These are phyloP conservation scores for Senecio squalidus DNA, from an alignment of 140 eudicot species.

Conservation along the genomic window DNA sequence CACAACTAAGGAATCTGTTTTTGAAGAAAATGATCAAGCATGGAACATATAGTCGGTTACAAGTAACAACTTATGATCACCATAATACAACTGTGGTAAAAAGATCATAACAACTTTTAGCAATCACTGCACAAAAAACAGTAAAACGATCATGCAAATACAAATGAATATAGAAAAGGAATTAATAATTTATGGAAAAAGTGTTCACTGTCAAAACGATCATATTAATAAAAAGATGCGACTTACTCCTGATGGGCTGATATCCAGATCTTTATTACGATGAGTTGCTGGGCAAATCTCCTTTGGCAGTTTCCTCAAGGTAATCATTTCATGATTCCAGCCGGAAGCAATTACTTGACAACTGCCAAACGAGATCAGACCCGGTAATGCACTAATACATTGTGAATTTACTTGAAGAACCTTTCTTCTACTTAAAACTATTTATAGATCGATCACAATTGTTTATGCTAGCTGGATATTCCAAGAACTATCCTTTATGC, in stretches of 20 bases:
- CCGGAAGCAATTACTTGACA: not conserved
- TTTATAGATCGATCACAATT: conserved; percentile 11
- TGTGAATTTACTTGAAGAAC: not conserved
- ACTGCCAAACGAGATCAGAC: conserved; percentile 16
- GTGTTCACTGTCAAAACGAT: too few relatives aligned
- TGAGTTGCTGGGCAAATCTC: conserved; percentile 27
- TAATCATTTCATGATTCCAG: not conserved
- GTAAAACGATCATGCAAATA: not conserved
- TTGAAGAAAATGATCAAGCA: not conserved
- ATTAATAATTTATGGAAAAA: too few relatives aligned
- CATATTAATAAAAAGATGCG: too few relatives aligned
- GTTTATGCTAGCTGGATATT: conserved; percentile 21
- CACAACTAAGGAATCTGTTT: not conserved
- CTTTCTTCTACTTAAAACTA: conserved; percentile 6
- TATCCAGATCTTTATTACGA: too few relatives aligned
- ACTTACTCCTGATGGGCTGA: too few relatives aligned
- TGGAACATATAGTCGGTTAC: not conserved
- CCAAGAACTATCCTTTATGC: conserved; percentile 13
- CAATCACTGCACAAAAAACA: not conserved
- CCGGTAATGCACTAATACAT: conserved; percentile 15
- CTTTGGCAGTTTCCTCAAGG: conserved; percentile 13
- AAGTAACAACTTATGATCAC: not conserved
- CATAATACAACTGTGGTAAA: not conserved
- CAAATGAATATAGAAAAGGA: not conserved
- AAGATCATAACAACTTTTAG: not conserved